These are phyloP conservation scores for Trametes cinnabarina DNA, from an alignment of 768 basidiomycete species.

Conservation along the genomic window DNA sequence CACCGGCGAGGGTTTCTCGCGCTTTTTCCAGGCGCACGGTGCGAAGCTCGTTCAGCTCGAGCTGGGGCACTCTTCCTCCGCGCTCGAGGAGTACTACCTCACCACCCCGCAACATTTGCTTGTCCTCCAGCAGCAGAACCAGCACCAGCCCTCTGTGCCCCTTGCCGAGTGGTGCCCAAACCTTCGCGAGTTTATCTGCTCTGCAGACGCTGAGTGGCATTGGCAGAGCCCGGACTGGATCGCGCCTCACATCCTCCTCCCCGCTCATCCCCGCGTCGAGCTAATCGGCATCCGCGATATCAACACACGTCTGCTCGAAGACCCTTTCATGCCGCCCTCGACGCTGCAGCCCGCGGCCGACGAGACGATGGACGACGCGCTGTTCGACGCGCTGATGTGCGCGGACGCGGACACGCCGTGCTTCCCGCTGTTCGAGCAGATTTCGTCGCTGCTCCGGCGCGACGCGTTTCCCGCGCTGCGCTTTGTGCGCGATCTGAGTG, in stretches of 20 bases:
- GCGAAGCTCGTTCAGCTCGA: constrained; percentile 61
- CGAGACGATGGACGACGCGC: neutral
- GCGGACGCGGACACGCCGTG: constrained; percentile 45
- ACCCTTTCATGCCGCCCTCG: constrained; percentile 25
- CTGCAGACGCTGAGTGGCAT: constrained; percentile 78
- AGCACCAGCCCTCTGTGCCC: constrained; percentile 35
- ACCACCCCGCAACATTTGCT: constrained; percentile 38
- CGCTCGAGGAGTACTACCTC: constrained; percentile 66
- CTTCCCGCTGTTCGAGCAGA: constrained; percentile 64
- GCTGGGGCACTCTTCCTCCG: constrained; percentile 67
- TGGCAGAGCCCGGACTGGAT: constrained; percentile 82
- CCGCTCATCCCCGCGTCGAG: constrained; percentile 57
- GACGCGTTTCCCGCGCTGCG: constrained; percentile 62
- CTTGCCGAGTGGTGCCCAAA: constrained; percentile 72
- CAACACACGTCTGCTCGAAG: constrained; percentile 55
- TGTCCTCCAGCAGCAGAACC: constrained; percentile 19
- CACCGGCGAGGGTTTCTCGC: constrained; percentile 59
- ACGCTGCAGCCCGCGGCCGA: neutral
- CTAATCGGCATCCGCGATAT: constrained; percentile 74
- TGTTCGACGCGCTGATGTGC: constrained; percentile 16
- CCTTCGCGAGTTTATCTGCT: constrained; percentile 67
- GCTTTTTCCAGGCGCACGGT: constrained; percentile 69
- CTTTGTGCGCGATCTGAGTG: constrained; percentile 66
- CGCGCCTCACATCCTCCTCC: constrained; percentile 69
- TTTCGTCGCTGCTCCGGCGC: constrained; percentile 52